phyloP scores from a whole-genome alignment of 1,284 basidiomycete species.

The Anthracocystis panici-leucophaei region DNA sequence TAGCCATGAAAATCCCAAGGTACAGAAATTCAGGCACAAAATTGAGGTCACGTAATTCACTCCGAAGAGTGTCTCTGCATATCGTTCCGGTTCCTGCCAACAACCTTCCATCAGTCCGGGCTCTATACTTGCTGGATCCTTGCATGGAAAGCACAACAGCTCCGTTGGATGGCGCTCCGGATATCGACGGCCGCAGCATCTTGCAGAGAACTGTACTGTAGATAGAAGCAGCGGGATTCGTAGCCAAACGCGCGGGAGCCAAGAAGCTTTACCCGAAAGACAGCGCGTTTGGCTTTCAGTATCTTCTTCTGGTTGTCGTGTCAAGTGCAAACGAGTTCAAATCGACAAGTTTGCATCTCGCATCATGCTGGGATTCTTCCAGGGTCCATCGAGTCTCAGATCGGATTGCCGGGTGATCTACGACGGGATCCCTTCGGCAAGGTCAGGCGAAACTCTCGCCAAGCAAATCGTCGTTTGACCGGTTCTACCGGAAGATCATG shows the following conservation, averaged over 20 bases:
- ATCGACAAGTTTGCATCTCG: no score
- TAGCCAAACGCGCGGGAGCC: background rate
- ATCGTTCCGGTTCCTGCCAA: no score
- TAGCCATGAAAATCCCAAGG: no score
- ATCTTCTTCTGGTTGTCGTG: no score
- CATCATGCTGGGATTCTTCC: no score
- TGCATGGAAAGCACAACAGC: no score
- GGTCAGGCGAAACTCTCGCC: background rate
- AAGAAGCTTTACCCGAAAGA: constrained; percentile 1
- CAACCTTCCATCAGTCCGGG: no score
- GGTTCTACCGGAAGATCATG: background rate
- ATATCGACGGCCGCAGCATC: no score
- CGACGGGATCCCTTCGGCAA: background rate
- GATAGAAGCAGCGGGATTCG: background rate
- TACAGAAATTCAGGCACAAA: background rate
- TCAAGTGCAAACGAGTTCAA: no score
- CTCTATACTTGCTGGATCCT: no score
- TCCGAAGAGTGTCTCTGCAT: background rate
- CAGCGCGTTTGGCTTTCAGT: background rate
- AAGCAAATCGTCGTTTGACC: background rate
- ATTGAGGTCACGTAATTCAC: constrained; percentile 11
- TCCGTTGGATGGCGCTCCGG: no score
- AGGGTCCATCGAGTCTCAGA: background rate
- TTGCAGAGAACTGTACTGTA: no score
- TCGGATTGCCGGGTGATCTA: constrained; percentile 6